Conservation (phyloP, 2,329 filamentous ascomycete species). For the Xylaria sp. region DNA sequence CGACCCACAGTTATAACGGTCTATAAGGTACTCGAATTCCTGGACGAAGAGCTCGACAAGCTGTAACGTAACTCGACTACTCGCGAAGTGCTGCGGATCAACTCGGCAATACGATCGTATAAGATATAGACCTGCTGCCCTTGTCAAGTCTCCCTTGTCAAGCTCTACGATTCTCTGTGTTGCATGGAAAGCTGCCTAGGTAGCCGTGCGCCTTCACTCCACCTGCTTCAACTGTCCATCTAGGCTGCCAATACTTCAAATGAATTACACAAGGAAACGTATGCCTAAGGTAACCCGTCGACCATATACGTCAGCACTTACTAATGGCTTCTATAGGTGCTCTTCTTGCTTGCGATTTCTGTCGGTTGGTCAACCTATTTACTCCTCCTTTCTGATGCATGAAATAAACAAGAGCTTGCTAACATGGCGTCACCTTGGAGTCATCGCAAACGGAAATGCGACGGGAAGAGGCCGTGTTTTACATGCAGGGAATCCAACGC, state of each 20-base stretch:
- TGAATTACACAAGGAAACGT: conserved; percentile 48
- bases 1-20: conserved; percentile 19
- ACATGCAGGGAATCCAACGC: conserved; percentile 47
- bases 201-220: neutral
- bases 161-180: neutral
- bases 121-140: conserved; percentile 1
- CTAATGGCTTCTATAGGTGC: conserved; percentile 41
- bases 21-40: conserved; percentile 16
- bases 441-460: conserved; percentile 47
- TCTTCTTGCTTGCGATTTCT: conserved; percentile 49
- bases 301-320: conserved; percentile 10
- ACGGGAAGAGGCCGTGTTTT: conserved; percentile 47
- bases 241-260: conserved; percentile 17
- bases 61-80: neutral
- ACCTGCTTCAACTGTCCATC: neutral
- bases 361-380: conserved; percentile 34
- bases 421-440: conserved; percentile 31
- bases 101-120: neutral
- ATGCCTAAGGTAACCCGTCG: conserved; percentile 23
- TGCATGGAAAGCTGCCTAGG: neutral
- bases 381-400: neutral
- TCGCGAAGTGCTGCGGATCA: neutral
- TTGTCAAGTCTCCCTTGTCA: neutral
- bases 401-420: conserved; percentile 4
- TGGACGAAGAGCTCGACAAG: neutral